phyloP scores from a whole-genome alignment of 2,329 filamentous ascomycete genomes.

The Botrytis hyacinthi region DNA sequence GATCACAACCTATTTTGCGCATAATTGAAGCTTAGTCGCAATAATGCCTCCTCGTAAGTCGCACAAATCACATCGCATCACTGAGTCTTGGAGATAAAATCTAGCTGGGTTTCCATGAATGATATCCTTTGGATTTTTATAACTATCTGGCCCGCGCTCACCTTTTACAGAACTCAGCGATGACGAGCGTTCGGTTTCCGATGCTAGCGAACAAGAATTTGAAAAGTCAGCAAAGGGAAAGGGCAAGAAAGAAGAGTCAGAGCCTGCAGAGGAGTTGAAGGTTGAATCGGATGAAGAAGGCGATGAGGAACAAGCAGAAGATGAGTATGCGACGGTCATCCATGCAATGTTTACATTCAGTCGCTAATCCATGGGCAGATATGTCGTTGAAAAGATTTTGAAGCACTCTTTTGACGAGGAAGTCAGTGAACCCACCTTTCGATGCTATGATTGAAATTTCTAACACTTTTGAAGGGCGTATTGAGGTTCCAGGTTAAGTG shows the following conservation, averaged over 20 bases:
- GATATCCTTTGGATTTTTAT: conserved; percentile 17
- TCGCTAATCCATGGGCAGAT: conserved; percentile 47
- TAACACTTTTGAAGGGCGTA: conserved; percentile 39
- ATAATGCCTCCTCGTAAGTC: conserved; percentile 39
- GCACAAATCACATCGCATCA: not conserved
- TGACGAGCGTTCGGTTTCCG: conserved; percentile 38
- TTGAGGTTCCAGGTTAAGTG: conserved; percentile 73
- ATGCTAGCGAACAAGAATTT: conserved; percentile 36
- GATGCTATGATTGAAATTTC: not conserved
- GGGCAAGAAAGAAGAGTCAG: conserved; percentile 28
- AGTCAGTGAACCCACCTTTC: conserved; percentile 42
- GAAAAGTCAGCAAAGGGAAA: conserved; percentile 10
- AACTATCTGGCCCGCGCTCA: conserved; percentile 27
- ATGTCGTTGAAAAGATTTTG: conserved; percentile 71
- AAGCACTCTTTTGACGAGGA: conserved; percentile 60
- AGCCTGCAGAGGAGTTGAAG: conserved; percentile 28
- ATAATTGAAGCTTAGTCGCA: not conserved
- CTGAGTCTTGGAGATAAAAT: not conserved
- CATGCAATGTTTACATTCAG: conserved; percentile 26
- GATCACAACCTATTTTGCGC: not conserved
- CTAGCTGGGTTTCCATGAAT: not conserved
- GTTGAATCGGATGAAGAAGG: conserved; percentile 37
- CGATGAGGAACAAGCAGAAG: conserved; percentile 42
- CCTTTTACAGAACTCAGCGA: conserved; percentile 33
- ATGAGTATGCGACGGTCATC: conserved; percentile 42